Percentiles rank a stretch among this genome's conserved stretches.
Conservation (phyloP, 2,329 filamentous ascomycete species). For the Neonectria neomacrospora region DNA sequence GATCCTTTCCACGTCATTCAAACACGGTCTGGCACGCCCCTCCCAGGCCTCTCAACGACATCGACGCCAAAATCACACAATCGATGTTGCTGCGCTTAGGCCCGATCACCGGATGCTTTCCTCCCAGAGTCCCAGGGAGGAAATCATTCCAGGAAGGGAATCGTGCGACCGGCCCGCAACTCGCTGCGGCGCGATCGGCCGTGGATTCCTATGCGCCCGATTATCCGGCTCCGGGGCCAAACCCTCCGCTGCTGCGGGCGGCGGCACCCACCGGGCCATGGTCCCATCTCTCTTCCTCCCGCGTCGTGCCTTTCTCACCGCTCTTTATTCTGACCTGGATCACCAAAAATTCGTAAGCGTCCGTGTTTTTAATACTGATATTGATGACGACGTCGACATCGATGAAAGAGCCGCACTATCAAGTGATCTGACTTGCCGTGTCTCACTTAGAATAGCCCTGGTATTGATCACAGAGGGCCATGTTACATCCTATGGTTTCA, state of each 20-base stretch:
- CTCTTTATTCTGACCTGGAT: neutral
- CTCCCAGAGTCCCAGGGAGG: neutral
- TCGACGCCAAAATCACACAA: constrained; percentile 46
- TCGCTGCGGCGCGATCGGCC: constrained; percentile 33
- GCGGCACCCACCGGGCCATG: neutral
- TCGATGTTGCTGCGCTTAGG: constrained; percentile 4
- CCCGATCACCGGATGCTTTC: neutral
- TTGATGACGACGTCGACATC: constrained; percentile 7
- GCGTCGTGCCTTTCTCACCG: neutral
- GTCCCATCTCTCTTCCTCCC: constrained; percentile 8
- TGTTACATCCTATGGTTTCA: neutral
- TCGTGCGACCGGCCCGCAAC: constrained; percentile 26
- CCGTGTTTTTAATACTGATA: neutral
- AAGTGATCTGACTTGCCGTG: neutral
- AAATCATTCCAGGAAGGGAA: neutral
- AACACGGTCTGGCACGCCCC: neutral
- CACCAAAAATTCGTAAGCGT: neutral
- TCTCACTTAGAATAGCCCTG: neutral
- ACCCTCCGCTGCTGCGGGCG: neutral
- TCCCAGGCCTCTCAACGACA: constrained; percentile 29
- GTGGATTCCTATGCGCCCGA: constrained; percentile 13
- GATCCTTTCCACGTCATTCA: constrained; percentile 34
- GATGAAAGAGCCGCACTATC: neutral
- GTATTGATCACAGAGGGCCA: neutral
- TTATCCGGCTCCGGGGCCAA: constrained; percentile 1